Evolutionary conservation across 2,329 filamentous ascomycete genomes (phyloP), one percentile per base, ranked within the genome.

Genomic region (Mycocentrospora acerina): DNA sequence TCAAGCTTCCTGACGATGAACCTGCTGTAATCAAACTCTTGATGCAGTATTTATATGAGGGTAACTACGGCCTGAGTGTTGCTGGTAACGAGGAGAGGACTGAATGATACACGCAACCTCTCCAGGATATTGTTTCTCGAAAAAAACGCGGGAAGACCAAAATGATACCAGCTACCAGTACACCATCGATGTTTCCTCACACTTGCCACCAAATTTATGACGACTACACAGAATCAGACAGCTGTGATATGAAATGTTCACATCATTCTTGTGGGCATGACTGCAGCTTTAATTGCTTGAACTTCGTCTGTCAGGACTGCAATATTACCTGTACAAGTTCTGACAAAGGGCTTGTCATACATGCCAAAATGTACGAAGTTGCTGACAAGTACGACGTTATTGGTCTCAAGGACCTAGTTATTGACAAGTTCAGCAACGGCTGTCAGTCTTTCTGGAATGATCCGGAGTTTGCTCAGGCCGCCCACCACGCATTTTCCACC

Each of bases 301-400:
- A 85, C 19, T 22, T 22, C 19, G 9, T 22, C 19, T 22, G 19
- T 9, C 5, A 22, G 19, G 5, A 6, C 9, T 22, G 19, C 19
- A 22, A 5, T 6, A 5, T 9, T 22, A 5, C 19, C 9, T 9
- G 5, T 9, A 5, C 19, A 6, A 9, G 5, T 5, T 9, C 19
- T 22, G 19, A 22, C 19, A 9, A 22, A 6, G 15, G 40, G 39
- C 34, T 50, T 15, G 24, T 42, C 11, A 36, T 29, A 2, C 40
- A 46, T 17, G 28, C 44, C 5, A 45, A 48, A 24, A 41, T 51
- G 40, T 53, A 51, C 27, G 40, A 33, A 9, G 35, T 51, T 13
- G 47, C 33, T 2, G 50, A 51, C n/a, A 42, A 44, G 15, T 51
- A 45, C 32, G 12, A 35, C 13, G 35, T 51, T 13, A 13, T 10